These are phyloP conservation scores for Trichophaea hybrida DNA, from an alignment of 2,329 filamentous ascomycete species.

Conservation along the genomic window DNA sequence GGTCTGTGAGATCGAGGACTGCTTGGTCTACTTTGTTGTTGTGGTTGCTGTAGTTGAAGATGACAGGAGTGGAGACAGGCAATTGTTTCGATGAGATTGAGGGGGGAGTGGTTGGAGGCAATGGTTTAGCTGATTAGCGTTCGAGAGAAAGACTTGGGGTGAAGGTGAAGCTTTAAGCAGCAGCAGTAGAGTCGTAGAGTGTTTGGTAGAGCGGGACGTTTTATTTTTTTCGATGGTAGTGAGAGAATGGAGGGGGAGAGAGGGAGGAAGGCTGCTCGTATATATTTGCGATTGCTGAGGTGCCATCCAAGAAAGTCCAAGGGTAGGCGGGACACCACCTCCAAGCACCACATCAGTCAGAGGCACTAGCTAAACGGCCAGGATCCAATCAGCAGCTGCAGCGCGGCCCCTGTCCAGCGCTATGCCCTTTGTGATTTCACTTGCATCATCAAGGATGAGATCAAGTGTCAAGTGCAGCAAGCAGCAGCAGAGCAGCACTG, in stretches of 20 bases:
- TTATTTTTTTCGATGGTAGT: not conserved
- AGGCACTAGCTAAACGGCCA: not conserved
- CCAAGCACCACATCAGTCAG: not conserved
- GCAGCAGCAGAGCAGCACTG: not conserved
- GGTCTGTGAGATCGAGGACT: slow-evolving; percentile 4
- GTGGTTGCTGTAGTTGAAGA: not conserved
- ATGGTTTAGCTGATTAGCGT: not conserved
- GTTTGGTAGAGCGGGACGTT: not conserved
- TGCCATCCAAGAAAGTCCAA: too few relatives aligned
- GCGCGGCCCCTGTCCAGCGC: not conserved
- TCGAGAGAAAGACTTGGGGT: too few relatives aligned
- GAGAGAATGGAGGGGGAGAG: not conserved
- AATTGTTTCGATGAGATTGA: slow-evolving; percentile 1
- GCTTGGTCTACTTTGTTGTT: not conserved
- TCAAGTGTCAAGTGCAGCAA: not conserved
- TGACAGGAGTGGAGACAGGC: not conserved
- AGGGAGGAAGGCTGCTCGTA: not conserved
- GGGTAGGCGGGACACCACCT: not conserved
- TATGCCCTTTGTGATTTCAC: not conserved
- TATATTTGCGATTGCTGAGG: not conserved
- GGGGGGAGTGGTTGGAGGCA: not conserved
- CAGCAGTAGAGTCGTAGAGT: not conserved
- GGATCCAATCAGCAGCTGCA: not conserved
- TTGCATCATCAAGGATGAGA: not conserved
- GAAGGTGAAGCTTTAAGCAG: too few relatives aligned